Percentiles rank a stretch among this genome's conserved stretches.
Conservation (phyloP, 306 rosid genomes). For the Citrullus amarus region DNA sequence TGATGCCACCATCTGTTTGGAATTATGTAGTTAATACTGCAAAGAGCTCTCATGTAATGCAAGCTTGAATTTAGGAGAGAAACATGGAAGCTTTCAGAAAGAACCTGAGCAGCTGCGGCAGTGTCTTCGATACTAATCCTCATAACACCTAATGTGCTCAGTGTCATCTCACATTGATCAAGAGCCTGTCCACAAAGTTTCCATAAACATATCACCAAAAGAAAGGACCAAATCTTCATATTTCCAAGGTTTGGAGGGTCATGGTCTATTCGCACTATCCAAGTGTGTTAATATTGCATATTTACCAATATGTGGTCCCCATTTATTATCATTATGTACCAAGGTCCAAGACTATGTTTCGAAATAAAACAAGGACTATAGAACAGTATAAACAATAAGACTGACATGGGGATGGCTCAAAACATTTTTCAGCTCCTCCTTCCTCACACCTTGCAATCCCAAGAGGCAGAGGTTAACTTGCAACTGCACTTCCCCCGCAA, state of each 20-base stretch:
- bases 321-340: neutral
- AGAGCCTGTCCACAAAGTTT: slow-evolving; percentile 46
- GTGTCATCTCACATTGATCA: slow-evolving; percentile 52
- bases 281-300: neutral
- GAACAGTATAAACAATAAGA: slow-evolving; percentile 8
- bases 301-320: neutral
- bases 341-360: neutral
- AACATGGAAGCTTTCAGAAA: slow-evolving; percentile 13
- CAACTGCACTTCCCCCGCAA: slow-evolving; percentile 78
- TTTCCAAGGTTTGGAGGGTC: too few species aligned
- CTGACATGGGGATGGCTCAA: slow-evolving; percentile 85
- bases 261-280: too few species aligned
- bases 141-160: slow-evolving; percentile 40
- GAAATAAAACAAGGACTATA: neutral
- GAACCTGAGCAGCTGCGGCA: slow-evolving; percentile 82
- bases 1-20: slow-evolving; percentile 49
- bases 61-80: slow-evolving; percentile 3
- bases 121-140: slow-evolving; percentile 49
- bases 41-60: slow-evolving; percentile 8
- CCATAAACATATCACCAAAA: neutral
- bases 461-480: slow-evolving; percentile 71
- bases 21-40: slow-evolving; percentile 17
- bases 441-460: slow-evolving; percentile 63
- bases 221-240: neutral
- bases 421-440: slow-evolving; percentile 56